Percentiles rank a stretch among this genome's conserved stretches.
Evolutionary conservation across 2,329 filamentous ascomycete genomes (phyloP).

Genomic region (Dothistroma septosporum): DNA sequence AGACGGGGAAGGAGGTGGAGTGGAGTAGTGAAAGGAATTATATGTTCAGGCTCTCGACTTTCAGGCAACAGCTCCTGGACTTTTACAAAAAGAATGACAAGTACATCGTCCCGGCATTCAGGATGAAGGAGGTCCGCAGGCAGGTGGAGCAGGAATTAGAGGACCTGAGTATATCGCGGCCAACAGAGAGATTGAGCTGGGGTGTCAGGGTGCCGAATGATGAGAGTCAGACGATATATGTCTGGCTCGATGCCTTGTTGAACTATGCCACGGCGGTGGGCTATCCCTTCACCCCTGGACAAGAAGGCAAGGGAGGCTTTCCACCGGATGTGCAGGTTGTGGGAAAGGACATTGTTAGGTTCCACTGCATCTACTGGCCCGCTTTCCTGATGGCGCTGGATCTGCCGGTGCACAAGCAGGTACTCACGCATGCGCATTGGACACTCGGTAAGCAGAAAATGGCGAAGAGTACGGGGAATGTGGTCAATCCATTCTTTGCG

Average conservation of each 20-base stretch:
- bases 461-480: constrained; percentile 93
- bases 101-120: constrained; percentile 68
- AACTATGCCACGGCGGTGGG: constrained; percentile 89
- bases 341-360: constrained; percentile 93
- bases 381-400: constrained; percentile 87
- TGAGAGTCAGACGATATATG: constrained; percentile 84
- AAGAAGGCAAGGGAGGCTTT: constrained; percentile 66
- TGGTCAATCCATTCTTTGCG: constrained; percentile 90
- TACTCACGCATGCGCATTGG: constrained; percentile 93
- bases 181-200: constrained; percentile 73
- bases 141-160: constrained; percentile 74
- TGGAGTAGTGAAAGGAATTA: constrained; percentile 94
- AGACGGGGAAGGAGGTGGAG: constrained; percentile 89
- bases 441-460: constrained; percentile 88
- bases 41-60: constrained; percentile 83
- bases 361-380: constrained; percentile 98
- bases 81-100: constrained; percentile 74
- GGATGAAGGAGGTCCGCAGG: constrained; percentile 73
- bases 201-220: constrained; percentile 86
- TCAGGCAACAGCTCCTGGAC: constrained; percentile 70
- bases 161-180: constrained; percentile 86
- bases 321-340: constrained; percentile 89
- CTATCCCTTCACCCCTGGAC: constrained; percentile 72
- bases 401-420: constrained; percentile 69
- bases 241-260: constrained; percentile 93